Conservation (phyloP, 306 rosid species). For the Prunus campanulata region DNA sequence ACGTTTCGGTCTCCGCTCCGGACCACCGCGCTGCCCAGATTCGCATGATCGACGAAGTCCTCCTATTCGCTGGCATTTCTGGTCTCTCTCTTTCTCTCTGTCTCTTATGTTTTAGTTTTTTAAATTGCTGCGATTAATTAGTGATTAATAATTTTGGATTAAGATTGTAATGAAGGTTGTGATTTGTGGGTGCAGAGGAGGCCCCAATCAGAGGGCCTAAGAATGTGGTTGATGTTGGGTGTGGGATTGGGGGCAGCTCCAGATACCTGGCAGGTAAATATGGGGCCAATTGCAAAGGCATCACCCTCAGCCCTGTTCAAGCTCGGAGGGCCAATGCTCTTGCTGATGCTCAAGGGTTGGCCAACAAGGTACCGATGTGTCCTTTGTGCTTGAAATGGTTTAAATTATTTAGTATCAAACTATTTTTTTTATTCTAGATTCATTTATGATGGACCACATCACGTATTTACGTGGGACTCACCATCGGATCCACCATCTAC, state of each 20-base stretch:
- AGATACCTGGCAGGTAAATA: constrained; percentile 65
- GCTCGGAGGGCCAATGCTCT: constrained; percentile 82
- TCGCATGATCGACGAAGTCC: constrained; percentile 82
- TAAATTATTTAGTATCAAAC: too few relatives aligned
- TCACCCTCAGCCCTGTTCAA: constrained; percentile 87
- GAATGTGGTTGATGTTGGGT: constrained; percentile 79
- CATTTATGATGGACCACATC: too few relatives aligned
- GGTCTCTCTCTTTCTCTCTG: constrained; percentile 2
- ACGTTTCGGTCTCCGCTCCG: constrained; percentile 46
- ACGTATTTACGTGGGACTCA: too few relatives aligned
- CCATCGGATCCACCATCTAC: too few relatives aligned
- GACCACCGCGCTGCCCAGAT: constrained; percentile 84
- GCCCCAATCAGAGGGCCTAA: constrained; percentile 26
- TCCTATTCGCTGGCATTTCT: constrained; percentile 53
- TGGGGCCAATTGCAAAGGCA: constrained; percentile 63
- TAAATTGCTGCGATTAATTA: background rate
- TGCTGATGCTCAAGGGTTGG: constrained; percentile 61
- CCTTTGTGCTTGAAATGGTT: background rate
- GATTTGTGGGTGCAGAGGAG: constrained; percentile 19
- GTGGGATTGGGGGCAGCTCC: constrained; percentile 97
- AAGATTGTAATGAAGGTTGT: background rate
- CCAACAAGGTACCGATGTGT: constrained; percentile 35
- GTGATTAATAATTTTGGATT: background rate
- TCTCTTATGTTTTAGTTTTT: background rate
- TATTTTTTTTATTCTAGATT: too few relatives aligned